Percentiles rank a stretch among this genome's conserved stretches.
Conservation (phyloP, 1,284 basidiomycete species). For the Cutaneotrichosporon sp. region DNA sequence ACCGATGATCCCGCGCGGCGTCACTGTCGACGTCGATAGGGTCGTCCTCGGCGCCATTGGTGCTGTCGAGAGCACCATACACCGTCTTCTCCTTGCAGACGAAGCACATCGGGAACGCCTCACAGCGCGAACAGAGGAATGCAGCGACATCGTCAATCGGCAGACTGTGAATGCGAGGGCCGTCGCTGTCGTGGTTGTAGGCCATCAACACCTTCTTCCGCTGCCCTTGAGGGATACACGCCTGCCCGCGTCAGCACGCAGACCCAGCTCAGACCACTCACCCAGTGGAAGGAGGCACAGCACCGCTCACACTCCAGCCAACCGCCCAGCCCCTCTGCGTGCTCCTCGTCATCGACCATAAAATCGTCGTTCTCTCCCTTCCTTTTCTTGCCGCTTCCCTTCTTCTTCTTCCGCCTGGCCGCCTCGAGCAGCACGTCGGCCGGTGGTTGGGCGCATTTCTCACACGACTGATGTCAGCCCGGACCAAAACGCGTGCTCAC, state of each 20-base stretch:
- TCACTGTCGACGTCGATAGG: constrained; percentile 23
- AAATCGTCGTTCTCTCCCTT: constrained; percentile 58
- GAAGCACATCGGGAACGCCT: constrained; percentile 74
- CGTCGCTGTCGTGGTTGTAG: constrained; percentile 54
- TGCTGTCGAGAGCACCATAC: constrained; percentile 1
- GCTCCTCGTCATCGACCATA: constrained; percentile 60
- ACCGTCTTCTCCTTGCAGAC: constrained; percentile 62
- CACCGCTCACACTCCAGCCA: constrained; percentile 64
- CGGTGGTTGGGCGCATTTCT: constrained; percentile 40
- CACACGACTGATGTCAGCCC: constrained; percentile 31
- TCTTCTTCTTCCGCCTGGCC: constrained; percentile 29
- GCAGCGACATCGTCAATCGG: constrained; percentile 66
- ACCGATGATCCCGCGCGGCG: neutral
- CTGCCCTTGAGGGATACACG: constrained; percentile 62
- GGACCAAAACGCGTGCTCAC: constrained; percentile 11
- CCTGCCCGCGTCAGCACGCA: constrained; percentile 26
- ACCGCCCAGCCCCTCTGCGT: constrained; percentile 64
- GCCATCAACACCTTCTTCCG: constrained; percentile 61
- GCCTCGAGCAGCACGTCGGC: constrained; percentile 35
- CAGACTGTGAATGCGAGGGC: constrained; percentile 51
- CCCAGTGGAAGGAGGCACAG: constrained; percentile 7
- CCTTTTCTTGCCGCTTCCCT: constrained; percentile 20
- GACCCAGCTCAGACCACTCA: neutral
- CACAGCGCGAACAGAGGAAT: constrained; percentile 75
- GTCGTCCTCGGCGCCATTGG: neutral